Conservation (phyloP, 352 stramenopile genomes). For the Phytophthora podocarpi region DNA sequence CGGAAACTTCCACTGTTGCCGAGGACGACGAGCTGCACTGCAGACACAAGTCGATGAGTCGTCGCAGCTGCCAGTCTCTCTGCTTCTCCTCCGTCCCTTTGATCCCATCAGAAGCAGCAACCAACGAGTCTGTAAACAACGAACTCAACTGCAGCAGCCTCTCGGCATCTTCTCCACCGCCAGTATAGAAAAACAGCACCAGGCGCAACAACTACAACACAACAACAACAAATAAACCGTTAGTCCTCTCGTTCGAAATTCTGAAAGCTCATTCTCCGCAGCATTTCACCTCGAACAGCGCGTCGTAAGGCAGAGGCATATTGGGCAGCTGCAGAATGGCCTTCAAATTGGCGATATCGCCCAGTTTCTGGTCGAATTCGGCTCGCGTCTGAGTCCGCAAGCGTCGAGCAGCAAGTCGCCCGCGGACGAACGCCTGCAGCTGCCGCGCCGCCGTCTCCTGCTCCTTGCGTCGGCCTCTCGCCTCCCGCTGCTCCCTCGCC, state of each 20-base stretch:
- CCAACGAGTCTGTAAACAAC: constrained; percentile 34
- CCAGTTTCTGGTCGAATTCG: constrained; percentile 62
- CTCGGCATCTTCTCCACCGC: constrained; percentile 26
- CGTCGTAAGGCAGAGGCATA: constrained; percentile 55
- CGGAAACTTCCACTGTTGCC: not conserved
- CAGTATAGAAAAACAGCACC: constrained; percentile 48
- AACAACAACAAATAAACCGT: constrained; percentile 8
- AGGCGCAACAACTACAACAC: constrained; percentile 44
- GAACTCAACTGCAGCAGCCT: constrained; percentile 33
- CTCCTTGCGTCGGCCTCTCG: constrained; percentile 45
- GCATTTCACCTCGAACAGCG: constrained; percentile 47
- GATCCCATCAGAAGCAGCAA: constrained; percentile 20
- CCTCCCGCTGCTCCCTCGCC: constrained; percentile 52
- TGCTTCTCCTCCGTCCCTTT: constrained; percentile 15
- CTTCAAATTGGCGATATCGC: constrained; percentile 62
- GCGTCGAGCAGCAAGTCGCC: constrained; percentile 30
- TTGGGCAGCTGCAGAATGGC: constrained; percentile 50
- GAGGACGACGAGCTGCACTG: constrained; percentile 29
- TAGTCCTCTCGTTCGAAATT: not conserved
- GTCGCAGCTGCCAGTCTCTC: constrained; percentile 43
- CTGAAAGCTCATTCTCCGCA: not conserved
- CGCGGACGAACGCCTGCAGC: constrained; percentile 56
- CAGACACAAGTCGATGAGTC: constrained; percentile 54
- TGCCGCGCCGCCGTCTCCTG: constrained; percentile 32
- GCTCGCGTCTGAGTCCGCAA: constrained; percentile 15